These are phyloP conservation scores for Aschersonia sp. DNA, from an alignment of 2,329 filamentous ascomycete genomes.

Conservation along the genomic window DNA sequence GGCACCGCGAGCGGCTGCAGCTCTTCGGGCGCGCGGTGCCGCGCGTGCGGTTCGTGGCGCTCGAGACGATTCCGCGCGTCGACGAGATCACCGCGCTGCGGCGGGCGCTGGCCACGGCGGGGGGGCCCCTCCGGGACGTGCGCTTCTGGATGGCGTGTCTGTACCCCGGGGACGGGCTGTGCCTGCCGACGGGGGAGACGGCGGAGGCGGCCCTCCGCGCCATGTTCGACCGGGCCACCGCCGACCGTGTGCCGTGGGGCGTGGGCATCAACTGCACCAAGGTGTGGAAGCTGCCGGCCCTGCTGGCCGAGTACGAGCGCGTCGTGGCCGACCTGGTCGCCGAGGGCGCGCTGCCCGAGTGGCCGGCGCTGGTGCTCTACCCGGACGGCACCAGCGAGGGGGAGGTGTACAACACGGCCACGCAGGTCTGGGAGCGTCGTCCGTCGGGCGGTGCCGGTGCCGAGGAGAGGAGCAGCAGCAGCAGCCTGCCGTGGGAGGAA, in stretches of 20 bases:
- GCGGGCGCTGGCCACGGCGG: constrained; percentile 19
- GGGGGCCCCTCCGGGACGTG: constrained; percentile 10
- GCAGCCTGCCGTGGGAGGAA: constrained; percentile 26
- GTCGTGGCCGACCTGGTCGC: constrained; percentile 23
- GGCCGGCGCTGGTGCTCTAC: constrained; percentile 47
- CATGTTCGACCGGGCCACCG: constrained; percentile 19
- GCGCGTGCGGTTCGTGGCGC: constrained; percentile 39
- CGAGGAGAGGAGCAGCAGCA: background rate
- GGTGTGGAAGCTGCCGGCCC: constrained; percentile 40
- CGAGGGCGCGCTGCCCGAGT: constrained; percentile 17
- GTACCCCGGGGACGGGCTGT: constrained; percentile 38
- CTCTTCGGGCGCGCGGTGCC: constrained; percentile 29
- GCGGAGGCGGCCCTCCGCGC: constrained; percentile 18
- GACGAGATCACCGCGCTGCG: constrained; percentile 47
- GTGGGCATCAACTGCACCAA: constrained; percentile 58
- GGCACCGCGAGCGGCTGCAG: constrained; percentile 40
- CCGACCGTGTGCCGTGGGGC: constrained; percentile 33
- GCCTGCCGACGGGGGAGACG: constrained; percentile 40
- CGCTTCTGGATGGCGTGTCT: constrained; percentile 50
- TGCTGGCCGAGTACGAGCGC: constrained; percentile 40
- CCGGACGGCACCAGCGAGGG: constrained; percentile 51
- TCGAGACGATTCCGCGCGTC: constrained; percentile 50
- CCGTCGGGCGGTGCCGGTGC: constrained; percentile 6
- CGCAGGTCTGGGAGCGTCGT: constrained; percentile 39
- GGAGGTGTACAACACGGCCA: constrained; percentile 50